phyloP scores from a whole-genome alignment of 2,329 filamentous ascomycete species.

The Claviceps digitariae region DNA sequence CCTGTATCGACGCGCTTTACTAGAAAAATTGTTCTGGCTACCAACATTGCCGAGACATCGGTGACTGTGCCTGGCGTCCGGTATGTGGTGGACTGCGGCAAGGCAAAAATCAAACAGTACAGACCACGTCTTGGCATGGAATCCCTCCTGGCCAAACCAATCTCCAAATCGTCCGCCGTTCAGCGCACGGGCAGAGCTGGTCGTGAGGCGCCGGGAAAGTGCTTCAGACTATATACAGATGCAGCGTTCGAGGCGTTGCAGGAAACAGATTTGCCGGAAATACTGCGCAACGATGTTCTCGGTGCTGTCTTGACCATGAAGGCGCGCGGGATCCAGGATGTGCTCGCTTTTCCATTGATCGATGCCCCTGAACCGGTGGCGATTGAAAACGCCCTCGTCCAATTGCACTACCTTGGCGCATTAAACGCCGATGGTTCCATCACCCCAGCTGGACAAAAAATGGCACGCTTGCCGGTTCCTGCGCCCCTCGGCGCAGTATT shows the following conservation, averaged over 20 bases:
- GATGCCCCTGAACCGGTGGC: constrained; percentile 66
- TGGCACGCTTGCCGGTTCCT: constrained; percentile 73
- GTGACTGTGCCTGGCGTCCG: constrained; percentile 89
- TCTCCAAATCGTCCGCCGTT: constrained; percentile 85
- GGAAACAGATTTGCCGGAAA: constrained; percentile 72
- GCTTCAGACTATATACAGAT: constrained; percentile 79
- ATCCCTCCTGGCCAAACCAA: constrained; percentile 76
- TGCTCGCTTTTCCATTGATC: constrained; percentile 72
- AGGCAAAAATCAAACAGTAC: constrained; percentile 89
- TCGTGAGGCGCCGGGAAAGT: constrained; percentile 81
- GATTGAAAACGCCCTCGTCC: constrained; percentile 68
- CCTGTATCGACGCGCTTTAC: constrained; percentile 58
- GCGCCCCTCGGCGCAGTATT: constrained; percentile 72
- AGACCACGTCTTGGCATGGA: constrained; percentile 75
- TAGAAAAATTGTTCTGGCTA: constrained; percentile 80
- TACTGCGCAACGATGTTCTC: constrained; percentile 76
- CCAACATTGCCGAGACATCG: constrained; percentile 97
- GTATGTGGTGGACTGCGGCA: constrained; percentile 84
- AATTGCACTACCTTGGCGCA: constrained; percentile 67
- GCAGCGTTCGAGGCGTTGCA: constrained; percentile 56
- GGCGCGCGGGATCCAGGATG: constrained; percentile 70
- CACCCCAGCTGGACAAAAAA: constrained; percentile 58
- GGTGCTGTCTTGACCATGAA: constrained; percentile 88
- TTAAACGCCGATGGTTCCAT: constrained; percentile 60
- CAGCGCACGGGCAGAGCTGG: constrained; percentile 87